These are phyloP conservation scores for Hirsutella rhossiliensis DNA, from an alignment of 2,329 filamentous ascomycete species.

Conservation along the genomic window DNA sequence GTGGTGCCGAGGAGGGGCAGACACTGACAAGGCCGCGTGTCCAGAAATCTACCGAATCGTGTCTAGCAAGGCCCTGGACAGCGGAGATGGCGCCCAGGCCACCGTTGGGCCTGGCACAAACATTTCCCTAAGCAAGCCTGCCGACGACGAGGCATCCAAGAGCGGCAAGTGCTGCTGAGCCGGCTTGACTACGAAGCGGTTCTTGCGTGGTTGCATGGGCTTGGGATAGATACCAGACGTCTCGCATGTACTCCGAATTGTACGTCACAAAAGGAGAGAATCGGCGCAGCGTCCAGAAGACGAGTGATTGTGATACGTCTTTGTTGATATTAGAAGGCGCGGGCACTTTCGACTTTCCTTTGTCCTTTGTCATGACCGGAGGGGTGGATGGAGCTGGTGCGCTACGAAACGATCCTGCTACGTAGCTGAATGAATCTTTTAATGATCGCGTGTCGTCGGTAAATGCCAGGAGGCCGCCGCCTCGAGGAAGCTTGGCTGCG, in stretches of 20 bases:
- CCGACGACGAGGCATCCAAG: slow-evolving; percentile 65
- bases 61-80: slow-evolving; percentile 91
- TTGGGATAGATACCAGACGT: slow-evolving; percentile 21
- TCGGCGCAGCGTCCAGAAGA: slow-evolving; percentile 17
- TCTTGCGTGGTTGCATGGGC: slow-evolving; percentile 11
- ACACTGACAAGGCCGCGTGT: slow-evolving; percentile 2
- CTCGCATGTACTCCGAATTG: slow-evolving; percentile 20
- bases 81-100: slow-evolving; percentile 69
- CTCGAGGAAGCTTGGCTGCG: too few species aligned
- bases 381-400: slow-evolving; percentile 22
- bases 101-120: slow-evolving; percentile 70
- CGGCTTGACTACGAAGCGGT: slow-evolving; percentile 10
- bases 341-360: slow-evolving; percentile 26
- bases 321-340: slow-evolving; percentile 27
- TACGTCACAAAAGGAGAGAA: slow-evolving; percentile 19
- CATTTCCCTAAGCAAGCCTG: slow-evolving; percentile 77
- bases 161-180: slow-evolving; percentile 69
- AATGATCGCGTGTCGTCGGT: slow-evolving; percentile 4
- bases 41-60: slow-evolving; percentile 99
- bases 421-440: slow-evolving; percentile 24
- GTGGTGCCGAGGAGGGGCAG: neutral
- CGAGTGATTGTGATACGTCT: slow-evolving; percentile 21
- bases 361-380: slow-evolving; percentile 24
- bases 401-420: slow-evolving; percentile 23
- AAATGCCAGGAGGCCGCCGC: neutral